Evolutionary conservation across 1,284 basidiomycete genomes (phyloP), one percentile per base, ranked within the genome.

Genomic region (Inonotus obliquus): DNA sequence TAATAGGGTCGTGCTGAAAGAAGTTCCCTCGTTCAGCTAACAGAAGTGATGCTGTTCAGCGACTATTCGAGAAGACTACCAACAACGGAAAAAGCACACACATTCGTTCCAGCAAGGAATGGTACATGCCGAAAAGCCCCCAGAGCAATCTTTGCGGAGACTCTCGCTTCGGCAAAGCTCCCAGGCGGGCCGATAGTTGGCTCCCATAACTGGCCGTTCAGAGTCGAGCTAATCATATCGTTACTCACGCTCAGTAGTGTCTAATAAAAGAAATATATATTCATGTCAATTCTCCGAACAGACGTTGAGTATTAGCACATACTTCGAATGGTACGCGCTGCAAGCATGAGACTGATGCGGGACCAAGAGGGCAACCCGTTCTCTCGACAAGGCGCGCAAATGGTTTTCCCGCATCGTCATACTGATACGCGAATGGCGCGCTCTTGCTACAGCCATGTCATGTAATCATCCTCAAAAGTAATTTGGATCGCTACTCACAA

Each of bases 191-290:
- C 83, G 6, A 85, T 75, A 0, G 81, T 67, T 0, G 84, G 84
- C 64, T 86, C 74, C 84, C 84, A 86, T 14, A 85, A 69, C 63
- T 86, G 84, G 1, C 63, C 19, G 61, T 85, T 84, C 27, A 86
- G 67, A 1, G 78, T 79, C 1, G 70, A 63, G 0, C 35, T 60
- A 10, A 81, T 79, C 77, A 84, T 76, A 0, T 65, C 56, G 62
- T 84, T 84, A 54, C 78, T 81, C 57, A 77, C 74, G 58, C 75
- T 76, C 57, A 80, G 54, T 4, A 83, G 68, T 2, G 72, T 76
- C 81, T 83, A 49, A 4, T 23, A 19, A 29, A 7, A 55, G 19
- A 14, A 14, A 2, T 14, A 44, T n/a, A 17, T n/a, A 44, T 14
- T n/a, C 9, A 44, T 44, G 2, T n/a, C 13, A 32, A 6, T n/a